Evolutionary conservation across 2,329 filamentous ascomycete species (phyloP).

Genomic region (Penicillium sp.): DNA sequence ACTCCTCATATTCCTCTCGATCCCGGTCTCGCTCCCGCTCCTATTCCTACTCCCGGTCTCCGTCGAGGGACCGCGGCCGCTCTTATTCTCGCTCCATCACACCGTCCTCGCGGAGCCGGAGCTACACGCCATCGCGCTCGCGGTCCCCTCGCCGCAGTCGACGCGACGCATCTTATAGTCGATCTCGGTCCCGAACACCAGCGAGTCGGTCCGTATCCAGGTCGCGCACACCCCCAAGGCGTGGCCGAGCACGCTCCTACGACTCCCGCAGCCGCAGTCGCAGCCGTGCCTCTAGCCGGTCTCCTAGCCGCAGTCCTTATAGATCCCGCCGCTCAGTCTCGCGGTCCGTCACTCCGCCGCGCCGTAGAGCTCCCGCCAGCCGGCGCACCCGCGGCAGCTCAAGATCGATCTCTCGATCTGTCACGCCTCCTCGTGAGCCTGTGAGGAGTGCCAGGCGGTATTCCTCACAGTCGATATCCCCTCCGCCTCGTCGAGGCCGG

Average conservation of each 20-base stretch:
- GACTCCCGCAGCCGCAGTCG: constrained; percentile 21
- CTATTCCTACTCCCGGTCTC: constrained; percentile 34
- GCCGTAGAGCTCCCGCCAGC: constrained; percentile 15
- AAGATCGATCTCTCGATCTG: constrained; percentile 30
- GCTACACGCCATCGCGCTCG: constrained; percentile 36
- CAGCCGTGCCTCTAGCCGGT: constrained; percentile 5
- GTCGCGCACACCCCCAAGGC: constrained; percentile 26
- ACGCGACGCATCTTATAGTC: constrained; percentile 32
- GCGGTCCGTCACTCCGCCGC: constrained; percentile 33
- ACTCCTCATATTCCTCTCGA: constrained; percentile 60
- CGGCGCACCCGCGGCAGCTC: constrained; percentile 30
- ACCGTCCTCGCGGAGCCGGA: constrained; percentile 30
- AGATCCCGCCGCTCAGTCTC: constrained; percentile 28
- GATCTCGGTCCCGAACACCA: constrained; percentile 32
- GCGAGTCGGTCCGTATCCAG: constrained; percentile 21
- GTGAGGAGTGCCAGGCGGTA: constrained; percentile 16
- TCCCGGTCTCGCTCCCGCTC: constrained; percentile 42
- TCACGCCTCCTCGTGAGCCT: constrained; percentile 18
- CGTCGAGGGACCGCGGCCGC: constrained; percentile 29
- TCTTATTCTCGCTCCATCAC: constrained; percentile 32
- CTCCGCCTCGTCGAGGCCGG: constrained; percentile 25
- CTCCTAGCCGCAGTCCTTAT: constrained; percentile 20
- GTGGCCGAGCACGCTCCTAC: constrained; percentile 24
- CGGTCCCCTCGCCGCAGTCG: constrained; percentile 32
- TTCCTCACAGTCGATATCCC: constrained; percentile 28